Conservation (phyloP, 2,329 filamentous ascomycete genomes). For the Lachnum nothofagi region DNA sequence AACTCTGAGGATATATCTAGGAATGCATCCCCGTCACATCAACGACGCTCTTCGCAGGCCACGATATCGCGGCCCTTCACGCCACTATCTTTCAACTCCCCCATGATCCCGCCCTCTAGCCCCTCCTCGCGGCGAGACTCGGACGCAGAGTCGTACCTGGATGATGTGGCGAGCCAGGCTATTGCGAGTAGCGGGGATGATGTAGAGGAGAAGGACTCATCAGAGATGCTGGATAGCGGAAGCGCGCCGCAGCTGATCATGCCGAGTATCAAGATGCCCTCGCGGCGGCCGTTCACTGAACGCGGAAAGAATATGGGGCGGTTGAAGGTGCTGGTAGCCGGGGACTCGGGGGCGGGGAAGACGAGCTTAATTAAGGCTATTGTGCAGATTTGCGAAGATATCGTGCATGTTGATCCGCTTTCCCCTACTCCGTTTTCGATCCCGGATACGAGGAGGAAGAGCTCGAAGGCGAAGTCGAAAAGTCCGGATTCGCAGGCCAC, state of each 20-base stretch:
- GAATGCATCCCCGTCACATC: constrained; percentile 29
- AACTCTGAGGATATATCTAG: constrained; percentile 33
- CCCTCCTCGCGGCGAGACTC: constrained; percentile 50
- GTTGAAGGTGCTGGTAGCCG: constrained; percentile 83
- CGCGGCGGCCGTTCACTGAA: constrained; percentile 82
- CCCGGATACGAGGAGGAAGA: constrained; percentile 23
- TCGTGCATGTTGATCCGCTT: constrained; percentile 77
- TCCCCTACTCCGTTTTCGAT: constrained; percentile 32
- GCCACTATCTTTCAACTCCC: constrained; percentile 39
- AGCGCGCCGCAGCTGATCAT: constrained; percentile 81
- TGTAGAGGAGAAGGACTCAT: constrained; percentile 45
- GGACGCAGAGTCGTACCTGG: constrained; percentile 44
- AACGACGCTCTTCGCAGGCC: constrained; percentile 31
- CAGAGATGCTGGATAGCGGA: constrained; percentile 44
- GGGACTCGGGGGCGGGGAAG: constrained; percentile 79
- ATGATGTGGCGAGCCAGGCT: constrained; percentile 38
- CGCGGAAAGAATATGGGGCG: constrained; percentile 77
- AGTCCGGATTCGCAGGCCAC: constrained; percentile 32
- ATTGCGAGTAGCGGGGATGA: constrained; percentile 32
- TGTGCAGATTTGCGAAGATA: constrained; percentile 79
- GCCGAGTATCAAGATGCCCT: constrained; percentile 91
- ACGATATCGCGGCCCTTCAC: constrained; percentile 42
- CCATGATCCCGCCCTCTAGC: constrained; percentile 39
- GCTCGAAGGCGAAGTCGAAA: constrained; percentile 27
- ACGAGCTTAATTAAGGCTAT: constrained; percentile 85